Evolutionary conservation across 208 protist genomes (phyloP).

Genomic region (Acanthamoeba castellanii): DNA sequence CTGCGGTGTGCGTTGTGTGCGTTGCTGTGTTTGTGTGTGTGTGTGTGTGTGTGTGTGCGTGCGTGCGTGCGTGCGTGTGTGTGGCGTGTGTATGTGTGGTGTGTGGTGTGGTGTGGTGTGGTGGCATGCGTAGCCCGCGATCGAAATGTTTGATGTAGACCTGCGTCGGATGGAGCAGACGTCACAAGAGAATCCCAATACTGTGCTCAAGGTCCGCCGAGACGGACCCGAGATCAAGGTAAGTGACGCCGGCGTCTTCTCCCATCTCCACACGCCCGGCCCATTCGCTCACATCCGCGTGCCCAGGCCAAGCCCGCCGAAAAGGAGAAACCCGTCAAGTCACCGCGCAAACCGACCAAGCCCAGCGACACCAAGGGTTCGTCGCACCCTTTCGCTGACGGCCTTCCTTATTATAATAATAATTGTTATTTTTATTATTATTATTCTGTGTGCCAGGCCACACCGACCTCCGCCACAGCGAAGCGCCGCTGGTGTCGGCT

Average conservation of each 20-base stretch:
- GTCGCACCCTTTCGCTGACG: not conserved
- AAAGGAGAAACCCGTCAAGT: not conserved
- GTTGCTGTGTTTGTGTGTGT: not conserved
- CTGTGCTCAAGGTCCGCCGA: conserved; percentile 17
- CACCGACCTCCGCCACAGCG: not conserved
- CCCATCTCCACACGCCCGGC: no score
- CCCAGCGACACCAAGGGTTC: not conserved
- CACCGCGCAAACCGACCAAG: not conserved
- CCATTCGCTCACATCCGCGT: not conserved
- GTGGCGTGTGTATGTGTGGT: not conserved
- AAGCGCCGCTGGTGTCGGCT: not conserved
- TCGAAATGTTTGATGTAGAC: conserved; percentile 24
- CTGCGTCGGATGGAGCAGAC: conserved; percentile 5
- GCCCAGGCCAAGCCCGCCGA: not conserved
- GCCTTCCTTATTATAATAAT: no score
- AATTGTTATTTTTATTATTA: no score
- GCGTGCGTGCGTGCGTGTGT: not conserved
- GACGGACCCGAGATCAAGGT: conserved; percentile 13
- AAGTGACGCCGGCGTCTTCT: no score
- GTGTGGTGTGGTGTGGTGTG: no score
- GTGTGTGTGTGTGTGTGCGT: not conserved
- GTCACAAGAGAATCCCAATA: not conserved
- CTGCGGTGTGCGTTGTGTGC: no score
- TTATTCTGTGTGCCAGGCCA: not conserved
- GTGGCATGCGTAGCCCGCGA: not conserved